Evolutionary conservation across 2,329 filamentous ascomycete species (phyloP).

Genomic region (Daldinia sp.): DNA sequence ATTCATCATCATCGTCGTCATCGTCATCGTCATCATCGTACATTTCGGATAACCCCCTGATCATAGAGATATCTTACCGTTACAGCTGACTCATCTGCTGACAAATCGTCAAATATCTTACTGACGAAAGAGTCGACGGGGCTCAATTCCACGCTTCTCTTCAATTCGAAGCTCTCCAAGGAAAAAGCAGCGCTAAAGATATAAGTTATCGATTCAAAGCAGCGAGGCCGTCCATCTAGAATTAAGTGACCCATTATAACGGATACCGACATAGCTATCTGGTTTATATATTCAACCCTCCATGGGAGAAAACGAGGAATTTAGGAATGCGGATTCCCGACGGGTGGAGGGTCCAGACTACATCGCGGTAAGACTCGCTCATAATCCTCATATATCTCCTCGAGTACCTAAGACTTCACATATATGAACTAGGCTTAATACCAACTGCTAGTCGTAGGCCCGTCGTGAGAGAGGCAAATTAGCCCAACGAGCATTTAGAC

Average conservation of each 20-base stretch:
- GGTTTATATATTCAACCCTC: background rate
- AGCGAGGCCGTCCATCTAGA: background rate
- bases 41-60: too few relatives aligned
- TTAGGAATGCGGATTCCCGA: constrained; percentile 4
- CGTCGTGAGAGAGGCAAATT: constrained; percentile 35
- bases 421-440: constrained; percentile 1
- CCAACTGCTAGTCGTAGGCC: constrained; percentile 14
- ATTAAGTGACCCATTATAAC: background rate
- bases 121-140: background rate
- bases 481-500: constrained; percentile 35
- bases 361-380: constrained; percentile 21
- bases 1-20: too few relatives aligned
- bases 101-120: too few relatives aligned
- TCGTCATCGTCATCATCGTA: too few relatives aligned
- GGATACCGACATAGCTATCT: background rate
- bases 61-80: too few relatives aligned
- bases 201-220: background rate
- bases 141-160: background rate
- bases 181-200: background rate
- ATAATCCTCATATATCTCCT: background rate
- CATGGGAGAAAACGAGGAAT: constrained; percentile 15
- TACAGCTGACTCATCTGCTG: too few relatives aligned
- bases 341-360: constrained; percentile 9
- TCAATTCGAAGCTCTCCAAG: background rate
- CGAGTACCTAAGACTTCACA: background rate